Base-by-base conservation (phyloP, 495 filamentous ascomycete species). In the Penicillium macrosclerotiorum region DNA sequence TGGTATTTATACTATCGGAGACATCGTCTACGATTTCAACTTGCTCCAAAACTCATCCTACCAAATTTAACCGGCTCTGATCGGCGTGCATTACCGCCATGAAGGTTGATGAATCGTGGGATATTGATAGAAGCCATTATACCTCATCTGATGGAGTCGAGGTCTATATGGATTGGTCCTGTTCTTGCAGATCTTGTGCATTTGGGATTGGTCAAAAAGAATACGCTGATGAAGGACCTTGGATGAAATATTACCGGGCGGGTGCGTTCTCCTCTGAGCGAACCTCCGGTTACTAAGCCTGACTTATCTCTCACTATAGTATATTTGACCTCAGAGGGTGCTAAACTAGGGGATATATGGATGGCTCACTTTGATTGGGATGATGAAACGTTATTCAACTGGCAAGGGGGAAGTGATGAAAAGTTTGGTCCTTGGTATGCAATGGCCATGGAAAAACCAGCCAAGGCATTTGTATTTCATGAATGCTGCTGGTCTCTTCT, bases 201-300 rank as follows among this genome's bases (percentile, higher is more conserved):
- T n/a, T n/a, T n/a, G n/a, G n/a, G n/a, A n/a, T n/a, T n/a, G n/a
- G n/a, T n/a, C n/a, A n/a, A n/a, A n/a, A n/a, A n/a, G n/a, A n/a
- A n/a, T n/a, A n/a, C n/a, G n/a, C n/a, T n/a, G n/a, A n/a, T n/a
- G n/a, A n/a, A n/a, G n/a, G n/a, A n/a, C n/a, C n/a, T n/a, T 42
- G 39, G 39, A 8, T 42, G 8, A 42, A 32, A 31, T 42, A 42
- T 23, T 49, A 42, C 36, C 37, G 24, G 37, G 45, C 45, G 20
- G 11, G 45, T 49, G 23, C 26, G 45, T 36, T 3, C 7, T 7
- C 29, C 19, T 25, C 17, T 8, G 17, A 36, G 22, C n/a, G 5
- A 1, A 13, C 5, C 35, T 36, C 14, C 27, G 30, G 29, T 40
- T 23, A 35, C 34, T 40, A 49, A 25, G 22, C 8, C 22, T 49